Evolutionary conservation across 164 flowering plant species (phyloP).

Genomic region (Saururus chinensis): DNA sequence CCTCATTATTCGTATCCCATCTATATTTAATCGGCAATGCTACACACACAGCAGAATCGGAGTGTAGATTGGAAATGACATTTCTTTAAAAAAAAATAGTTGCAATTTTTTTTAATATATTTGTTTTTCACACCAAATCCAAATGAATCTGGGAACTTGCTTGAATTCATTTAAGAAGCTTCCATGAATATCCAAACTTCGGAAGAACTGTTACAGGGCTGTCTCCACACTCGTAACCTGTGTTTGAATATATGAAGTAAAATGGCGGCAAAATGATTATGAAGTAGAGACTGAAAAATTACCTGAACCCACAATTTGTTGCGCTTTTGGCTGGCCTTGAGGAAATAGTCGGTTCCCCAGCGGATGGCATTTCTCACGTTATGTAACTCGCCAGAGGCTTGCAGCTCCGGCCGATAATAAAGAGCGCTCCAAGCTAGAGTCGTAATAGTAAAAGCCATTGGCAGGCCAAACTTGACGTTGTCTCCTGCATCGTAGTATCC

Average conservation of each 20-base stretch:
- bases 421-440: slow-evolving; percentile 66
- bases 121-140: too few relatives aligned
- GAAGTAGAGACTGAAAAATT: not conserved
- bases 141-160: too few relatives aligned
- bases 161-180: too few relatives aligned
- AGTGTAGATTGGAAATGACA: too few relatives aligned
- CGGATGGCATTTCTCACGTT: slow-evolving; percentile 39
- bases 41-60: too few relatives aligned
- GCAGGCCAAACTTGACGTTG: slow-evolving; percentile 82
- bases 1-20: not conserved
- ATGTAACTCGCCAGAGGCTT: slow-evolving; percentile 47
- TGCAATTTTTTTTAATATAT: too few relatives aligned
- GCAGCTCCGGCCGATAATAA: slow-evolving; percentile 31
- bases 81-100: too few relatives aligned
- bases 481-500: slow-evolving; percentile 98
- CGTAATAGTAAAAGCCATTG: slow-evolving; percentile 88
- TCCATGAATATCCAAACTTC: too few relatives aligned
- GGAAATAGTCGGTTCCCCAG: slow-evolving; percentile 91
- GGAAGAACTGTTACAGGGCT: too few relatives aligned
- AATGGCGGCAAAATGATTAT: not conserved
- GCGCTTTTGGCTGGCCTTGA: slow-evolving; percentile 35
- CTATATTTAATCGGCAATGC: too few relatives aligned
- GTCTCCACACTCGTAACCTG: too few relatives aligned
- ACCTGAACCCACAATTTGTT: slow-evolving; percentile 70
- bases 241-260: too few relatives aligned